Evolutionary conservation across 148 eudicot genomes (phyloP).

Genomic region (Nepenthes gracilis): DNA sequence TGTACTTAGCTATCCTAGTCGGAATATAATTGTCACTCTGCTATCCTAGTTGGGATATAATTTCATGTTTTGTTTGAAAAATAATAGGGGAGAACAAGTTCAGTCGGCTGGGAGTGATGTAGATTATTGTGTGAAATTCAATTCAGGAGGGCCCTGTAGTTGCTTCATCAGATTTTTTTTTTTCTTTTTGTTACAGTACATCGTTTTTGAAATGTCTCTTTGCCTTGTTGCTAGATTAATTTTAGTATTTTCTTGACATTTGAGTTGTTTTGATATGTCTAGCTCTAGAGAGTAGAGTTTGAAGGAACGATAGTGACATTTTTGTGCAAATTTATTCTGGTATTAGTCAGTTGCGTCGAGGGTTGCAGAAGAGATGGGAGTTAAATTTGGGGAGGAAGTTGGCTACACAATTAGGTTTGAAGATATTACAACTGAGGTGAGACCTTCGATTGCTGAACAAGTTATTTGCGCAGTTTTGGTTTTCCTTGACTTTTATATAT

Average conservation of each 20-base stretch:
- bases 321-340: conserved; percentile 3
- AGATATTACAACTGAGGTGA: conserved; percentile 63
- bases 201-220: neutral
- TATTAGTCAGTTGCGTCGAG: conserved; percentile 83
- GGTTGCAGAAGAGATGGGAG: conserved; percentile 96
- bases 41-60: too few relatives aligned
- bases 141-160: too few relatives aligned
- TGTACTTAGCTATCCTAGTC: too few relatives aligned
- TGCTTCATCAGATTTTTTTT: too few relatives aligned
- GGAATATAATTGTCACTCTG: too few relatives aligned
- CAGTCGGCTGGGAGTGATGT: too few relatives aligned
- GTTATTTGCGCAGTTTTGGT: neutral
- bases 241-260: too few relatives aligned
- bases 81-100: too few relatives aligned
- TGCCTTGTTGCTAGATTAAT: neutral
- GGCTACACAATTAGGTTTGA: conserved; percentile 98
- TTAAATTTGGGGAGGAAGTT: conserved; percentile 96
- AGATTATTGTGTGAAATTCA: neutral
- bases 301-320: neutral
- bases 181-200: too few relatives aligned
- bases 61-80: too few relatives aligned
- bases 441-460: conserved; percentile 7
- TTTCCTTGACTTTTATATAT: too few relatives aligned
- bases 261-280: too few relatives aligned
- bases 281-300: neutral